Evolutionary conservation across 306 rosid species (phyloP).

Genomic region (Medicago lupulina): DNA sequence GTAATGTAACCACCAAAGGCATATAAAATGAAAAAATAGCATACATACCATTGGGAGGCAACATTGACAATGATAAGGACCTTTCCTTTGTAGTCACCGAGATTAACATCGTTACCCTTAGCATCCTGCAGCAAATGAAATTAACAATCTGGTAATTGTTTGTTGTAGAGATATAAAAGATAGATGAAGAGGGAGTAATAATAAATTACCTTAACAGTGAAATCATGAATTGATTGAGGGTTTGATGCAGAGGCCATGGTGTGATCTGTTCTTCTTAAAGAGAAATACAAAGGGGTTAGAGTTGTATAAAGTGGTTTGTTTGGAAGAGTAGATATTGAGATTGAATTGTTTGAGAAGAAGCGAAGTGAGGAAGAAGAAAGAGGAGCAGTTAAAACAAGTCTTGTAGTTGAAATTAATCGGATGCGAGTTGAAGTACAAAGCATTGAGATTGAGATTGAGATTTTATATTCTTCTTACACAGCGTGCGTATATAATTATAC

Average conservation of each 20-base stretch:
- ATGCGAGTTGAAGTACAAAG: slow-evolving; percentile 46
- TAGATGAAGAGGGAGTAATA: not conserved
- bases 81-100: slow-evolving; percentile 87
- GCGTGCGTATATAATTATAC: not conserved
- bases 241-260: slow-evolving; percentile 70
- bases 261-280: slow-evolving; percentile 42
- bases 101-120: slow-evolving; percentile 85
- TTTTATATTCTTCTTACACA: not conserved
- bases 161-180: not conserved
- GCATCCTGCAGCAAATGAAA: slow-evolving; percentile 68
- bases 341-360: slow-evolving; percentile 15
- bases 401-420: not conserved
- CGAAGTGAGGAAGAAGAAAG: slow-evolving; percentile 21
- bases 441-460: slow-evolving; percentile 59
- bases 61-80: slow-evolving; percentile 89
- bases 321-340: slow-evolving; percentile 27
- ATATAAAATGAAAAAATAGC: not conserved
- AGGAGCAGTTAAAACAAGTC: not conserved
- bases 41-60: slow-evolving; percentile 87
- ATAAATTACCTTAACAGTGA: slow-evolving; percentile 63
- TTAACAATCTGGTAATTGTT: not conserved
- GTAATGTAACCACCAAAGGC: not conserved
- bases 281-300: not conserved
- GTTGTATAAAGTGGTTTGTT: slow-evolving; percentile 19
- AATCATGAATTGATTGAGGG: slow-evolving; percentile 59